Evolutionary conservation across 2,329 filamentous ascomycete genomes (phyloP), one percentile per base, ranked within the genome.

Genomic region (Aspergillus oerlinghausenensis): DNA sequence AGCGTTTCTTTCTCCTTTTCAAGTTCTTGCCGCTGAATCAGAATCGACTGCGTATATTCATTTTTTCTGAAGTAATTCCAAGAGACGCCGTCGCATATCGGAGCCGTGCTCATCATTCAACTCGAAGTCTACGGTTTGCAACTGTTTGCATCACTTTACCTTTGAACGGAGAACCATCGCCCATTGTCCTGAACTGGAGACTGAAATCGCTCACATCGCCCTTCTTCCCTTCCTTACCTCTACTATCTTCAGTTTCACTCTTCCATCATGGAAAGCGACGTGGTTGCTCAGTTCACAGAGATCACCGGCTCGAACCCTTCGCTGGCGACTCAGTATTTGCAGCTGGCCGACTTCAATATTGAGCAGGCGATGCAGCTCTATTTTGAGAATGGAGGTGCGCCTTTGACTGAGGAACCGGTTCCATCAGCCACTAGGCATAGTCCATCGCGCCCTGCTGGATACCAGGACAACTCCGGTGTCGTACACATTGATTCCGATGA

Each of bases 301-400:
- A 89, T 99, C 72, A 97, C 94, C 42, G 88, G 86, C 64, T 84
- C 88, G 57, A 85, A 82, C 60, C 82, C 87, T 28, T 81, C 87
- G 63, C 85, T 92, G 61, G 94, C 93, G 29, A 84, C 85, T 60
- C 88, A 89, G 64, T 96, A 95, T 74, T 83, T 97, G 50, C 84
- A 89, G 65, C 83, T 99, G 70, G 87, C 92, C n/a, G 88, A 90
- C 65, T 87, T 87, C 67, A 88, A 96, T 70, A 79, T 93, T 52
- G 86, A 91, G 73, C 88, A 93, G 68, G 94, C 94, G 26, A 87
- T 97, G 66, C 86, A 90, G 68, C 85, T 97, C 11, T 99, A 87
- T 77, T 97, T 91, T 73, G 91, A 95, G 69, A 94, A 89, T 70
- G 90, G 89, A 47, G 92, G 93, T 50, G 77, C 73, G 29, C 71